Base-by-base conservation (phyloP, 2,329 filamentous ascomycete species). In the Aspergillus japonicus region DNA sequence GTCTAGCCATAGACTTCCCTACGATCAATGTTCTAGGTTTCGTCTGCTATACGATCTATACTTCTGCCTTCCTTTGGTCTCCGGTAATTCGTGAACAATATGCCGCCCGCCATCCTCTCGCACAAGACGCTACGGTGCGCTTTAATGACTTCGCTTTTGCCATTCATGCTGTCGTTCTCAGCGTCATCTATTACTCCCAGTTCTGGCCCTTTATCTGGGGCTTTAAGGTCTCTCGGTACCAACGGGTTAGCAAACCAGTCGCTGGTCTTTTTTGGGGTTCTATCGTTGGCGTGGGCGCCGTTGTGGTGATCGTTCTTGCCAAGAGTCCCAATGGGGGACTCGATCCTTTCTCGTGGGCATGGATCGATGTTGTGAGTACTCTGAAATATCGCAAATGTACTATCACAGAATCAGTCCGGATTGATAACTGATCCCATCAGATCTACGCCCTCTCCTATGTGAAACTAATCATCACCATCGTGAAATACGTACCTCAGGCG, bases 61-160 rank as follows among this genome's bases (percentile, higher is more conserved):
- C 90, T 52, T 74, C 81, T 8, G 81, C 87, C 1, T 91, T 98
- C 70, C 87, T 94, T 66, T 96, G 87, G 77, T 96, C 92, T 19
- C 83, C 90, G 2, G 77, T 86, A 14, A 89, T 98, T 58, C 89
- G 90, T 56, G 75, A 80, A 39, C 91, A 98, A 74, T 99, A 99
- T 80, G 92, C 92, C 23, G 83, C 85, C 19, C 87, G 95, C 61
- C 87, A 98, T 75, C 86, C 85, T 2, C 76, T 84, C 50, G 87
- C 88, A 4, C 87, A 91, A 7, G 85, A 89, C 48, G 92, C 94
- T 3, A 95, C 93, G 0, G 93, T 96, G 31, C 87, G 89, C 57
- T 85, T 91, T 77, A 98, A 98, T 77, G 95, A 99, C 78, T 83
- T 98, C 60, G 85, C 87, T 14, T 98, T 98, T 74, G 92, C 93